These are phyloP conservation scores for Leccinum fibrillosum DNA, from an alignment of 768 basidiomycete species.

Conservation along the genomic window DNA sequence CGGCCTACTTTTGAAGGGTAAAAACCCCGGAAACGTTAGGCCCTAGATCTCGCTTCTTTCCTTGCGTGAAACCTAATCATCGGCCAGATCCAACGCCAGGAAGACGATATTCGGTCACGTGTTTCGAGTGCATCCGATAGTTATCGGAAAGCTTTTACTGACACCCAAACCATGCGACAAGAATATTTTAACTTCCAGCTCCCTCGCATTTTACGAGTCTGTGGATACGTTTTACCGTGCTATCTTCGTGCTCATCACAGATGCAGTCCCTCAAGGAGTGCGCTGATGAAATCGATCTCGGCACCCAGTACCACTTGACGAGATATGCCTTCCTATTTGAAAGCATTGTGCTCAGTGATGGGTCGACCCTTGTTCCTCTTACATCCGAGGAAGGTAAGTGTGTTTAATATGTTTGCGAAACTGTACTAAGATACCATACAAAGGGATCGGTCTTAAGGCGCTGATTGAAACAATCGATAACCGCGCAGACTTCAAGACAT, in stretches of 20 bases:
- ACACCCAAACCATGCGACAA: constrained; percentile 82
- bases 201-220: constrained; percentile 86
- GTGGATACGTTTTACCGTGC: constrained; percentile 28
- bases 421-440: constrained; percentile 1
- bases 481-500: constrained; percentile 89
- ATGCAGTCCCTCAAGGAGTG: constrained; percentile 86
- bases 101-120: constrained; percentile 87
- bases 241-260: constrained; percentile 8
- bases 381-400: constrained; percentile 61
- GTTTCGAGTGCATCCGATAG: constrained; percentile 85
- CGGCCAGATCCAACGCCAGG: constrained; percentile 79
- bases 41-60: constrained; percentile 6
- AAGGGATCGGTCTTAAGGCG: constrained; percentile 75
- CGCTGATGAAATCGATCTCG: constrained; percentile 93
- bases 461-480: constrained; percentile 93
- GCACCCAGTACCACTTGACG: constrained; percentile 96
- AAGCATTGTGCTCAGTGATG: constrained; percentile 85
- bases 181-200: constrained; percentile 98
- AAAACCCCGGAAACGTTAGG: constrained; percentile 81
- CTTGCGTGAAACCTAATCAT: constrained; percentile 4
- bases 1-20: constrained; percentile 84
- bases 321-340: constrained; percentile 95
- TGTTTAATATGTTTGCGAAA: background rate
- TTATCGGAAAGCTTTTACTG: constrained; percentile 85
- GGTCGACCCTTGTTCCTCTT: constrained; percentile 75